These are phyloP conservation scores for Fragosphaeria purpurea DNA, from an alignment of 2,329 filamentous ascomycete species.

Conservation along the genomic window DNA sequence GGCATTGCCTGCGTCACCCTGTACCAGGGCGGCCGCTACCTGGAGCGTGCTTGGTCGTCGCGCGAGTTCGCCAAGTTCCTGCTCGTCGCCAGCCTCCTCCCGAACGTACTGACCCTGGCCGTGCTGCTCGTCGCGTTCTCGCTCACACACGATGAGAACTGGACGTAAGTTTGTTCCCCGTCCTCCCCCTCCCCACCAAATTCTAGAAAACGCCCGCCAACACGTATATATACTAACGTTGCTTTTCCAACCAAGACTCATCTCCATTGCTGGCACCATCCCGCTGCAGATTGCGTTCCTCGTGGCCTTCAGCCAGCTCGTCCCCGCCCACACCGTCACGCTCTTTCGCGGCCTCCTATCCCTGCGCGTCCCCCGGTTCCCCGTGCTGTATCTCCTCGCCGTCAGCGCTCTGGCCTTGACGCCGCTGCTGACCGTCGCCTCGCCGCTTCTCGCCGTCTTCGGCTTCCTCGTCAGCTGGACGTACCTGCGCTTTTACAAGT, in stretches of 20 bases:
- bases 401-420: constrained; percentile 55
- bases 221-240: too few relatives aligned
- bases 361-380: constrained; percentile 67
- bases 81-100: constrained; percentile 63
- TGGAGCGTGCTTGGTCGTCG: constrained; percentile 92
- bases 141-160: constrained; percentile 54
- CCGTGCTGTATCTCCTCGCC: constrained; percentile 63
- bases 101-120: constrained; percentile 66
- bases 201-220: too few relatives aligned
- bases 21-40: constrained; percentile 86
- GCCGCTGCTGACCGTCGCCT: constrained; percentile 55
- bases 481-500: constrained; percentile 92
- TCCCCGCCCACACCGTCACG: constrained; percentile 93
- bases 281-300: constrained; percentile 88
- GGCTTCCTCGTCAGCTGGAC: constrained; percentile 87
- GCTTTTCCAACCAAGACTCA: constrained; percentile 43
- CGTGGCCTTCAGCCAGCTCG: constrained; percentile 93
- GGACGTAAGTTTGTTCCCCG: constrained; percentile 44
- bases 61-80: constrained; percentile 88
- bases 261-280: constrained; percentile 79
- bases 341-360: constrained; percentile 83
- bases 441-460: constrained; percentile 67
- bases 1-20: constrained; percentile 66
- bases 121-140: constrained; percentile 60
- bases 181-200: background rate